These are phyloP conservation scores for Ogataea pini DNA, from an alignment of 805 yeast species.

Conservation along the genomic window DNA sequence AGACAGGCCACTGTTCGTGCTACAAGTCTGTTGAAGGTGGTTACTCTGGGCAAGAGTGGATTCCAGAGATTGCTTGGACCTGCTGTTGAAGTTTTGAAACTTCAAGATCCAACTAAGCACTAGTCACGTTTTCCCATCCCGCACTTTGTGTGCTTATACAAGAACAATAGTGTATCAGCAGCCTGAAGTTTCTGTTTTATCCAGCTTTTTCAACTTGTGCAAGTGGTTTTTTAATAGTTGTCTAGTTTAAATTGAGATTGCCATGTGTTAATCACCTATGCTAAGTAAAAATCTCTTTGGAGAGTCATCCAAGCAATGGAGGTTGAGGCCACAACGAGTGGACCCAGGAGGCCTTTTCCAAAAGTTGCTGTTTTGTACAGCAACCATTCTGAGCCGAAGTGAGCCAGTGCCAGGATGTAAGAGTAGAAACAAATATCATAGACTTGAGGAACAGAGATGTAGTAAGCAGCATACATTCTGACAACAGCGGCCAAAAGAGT, in stretches of 20 bases:
- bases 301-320: slow-evolving; percentile 79
- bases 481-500: slow-evolving; percentile 83
- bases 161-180: background rate
- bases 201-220: slow-evolving; percentile 1
- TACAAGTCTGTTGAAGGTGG: slow-evolving; percentile 72
- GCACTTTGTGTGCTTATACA: background rate
- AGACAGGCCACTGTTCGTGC: slow-evolving; percentile 94
- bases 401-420: slow-evolving; percentile 78
- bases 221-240: background rate
- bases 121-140: slow-evolving; percentile 5
- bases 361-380: slow-evolving; percentile 75
- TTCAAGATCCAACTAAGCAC: slow-evolving; percentile 75
- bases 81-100: slow-evolving; percentile 82
- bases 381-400: slow-evolving; percentile 83
- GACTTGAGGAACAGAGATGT: slow-evolving; percentile 65
- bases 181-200: background rate
- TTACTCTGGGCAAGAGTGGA: slow-evolving; percentile 88
- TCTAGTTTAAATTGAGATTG: background rate
- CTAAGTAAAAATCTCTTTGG: slow-evolving; percentile 63
- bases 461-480: slow-evolving; percentile 84
- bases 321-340: slow-evolving; percentile 74
- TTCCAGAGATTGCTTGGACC: slow-evolving; percentile 94
- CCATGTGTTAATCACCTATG: background rate
- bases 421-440: slow-evolving; percentile 79
- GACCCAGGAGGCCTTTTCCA: slow-evolving; percentile 89